Conservation (phyloP, 768 basidiomycete species). For the Suillus subluteus region DNA sequence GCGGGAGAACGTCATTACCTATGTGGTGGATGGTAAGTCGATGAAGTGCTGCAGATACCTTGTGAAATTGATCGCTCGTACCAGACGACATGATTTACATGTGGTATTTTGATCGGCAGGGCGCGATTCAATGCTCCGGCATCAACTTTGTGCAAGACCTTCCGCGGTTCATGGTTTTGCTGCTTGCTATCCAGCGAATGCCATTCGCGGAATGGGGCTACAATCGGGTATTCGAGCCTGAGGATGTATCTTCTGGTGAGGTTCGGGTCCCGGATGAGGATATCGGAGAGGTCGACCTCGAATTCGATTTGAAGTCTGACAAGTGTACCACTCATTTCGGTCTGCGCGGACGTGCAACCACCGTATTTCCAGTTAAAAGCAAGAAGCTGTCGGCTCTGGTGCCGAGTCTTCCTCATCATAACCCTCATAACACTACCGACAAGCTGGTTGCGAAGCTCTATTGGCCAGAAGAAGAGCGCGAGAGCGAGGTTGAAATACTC, state of each 20-base stretch:
- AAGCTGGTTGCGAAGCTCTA: neutral
- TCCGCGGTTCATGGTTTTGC: conserved; percentile 16
- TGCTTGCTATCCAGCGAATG: conserved; percentile 18
- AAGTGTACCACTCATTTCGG: conserved; percentile 10
- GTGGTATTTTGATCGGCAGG: conserved; percentile 11
- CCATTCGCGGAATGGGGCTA: conserved; percentile 16
- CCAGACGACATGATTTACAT: conserved; percentile 11
- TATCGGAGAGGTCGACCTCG: neutral
- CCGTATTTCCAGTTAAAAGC: conserved; percentile 10
- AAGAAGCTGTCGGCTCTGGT: neutral
- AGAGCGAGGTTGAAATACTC: neutral
- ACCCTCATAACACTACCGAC: neutral
- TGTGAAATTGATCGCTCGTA: neutral
- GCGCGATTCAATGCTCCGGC: conserved; percentile 12
- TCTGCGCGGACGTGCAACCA: conserved; percentile 14
- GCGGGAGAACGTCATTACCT: neutral
- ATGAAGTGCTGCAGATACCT: neutral
- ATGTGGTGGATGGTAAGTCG: neutral
- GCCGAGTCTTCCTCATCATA: neutral
- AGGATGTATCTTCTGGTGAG: neutral
- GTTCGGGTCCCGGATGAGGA: neutral
- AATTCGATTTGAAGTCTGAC: neutral
- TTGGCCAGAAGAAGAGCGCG: neutral
- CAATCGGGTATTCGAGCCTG: neutral
- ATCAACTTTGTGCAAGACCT: conserved; percentile 22